Base-by-base conservation (phyloP, 257 asterid species). In the Nicotiana undulata region DNA sequence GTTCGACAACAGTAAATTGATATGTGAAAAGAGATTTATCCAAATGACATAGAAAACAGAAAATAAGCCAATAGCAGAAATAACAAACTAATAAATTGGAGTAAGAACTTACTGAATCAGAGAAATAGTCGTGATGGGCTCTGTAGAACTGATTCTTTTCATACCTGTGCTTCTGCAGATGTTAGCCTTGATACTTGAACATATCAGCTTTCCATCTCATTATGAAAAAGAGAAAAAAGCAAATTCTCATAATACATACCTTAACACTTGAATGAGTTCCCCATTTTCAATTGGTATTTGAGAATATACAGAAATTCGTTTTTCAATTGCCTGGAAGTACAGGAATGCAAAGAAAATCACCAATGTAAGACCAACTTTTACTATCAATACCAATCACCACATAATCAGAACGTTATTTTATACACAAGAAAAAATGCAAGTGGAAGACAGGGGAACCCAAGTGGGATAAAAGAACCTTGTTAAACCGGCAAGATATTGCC, bases 121-220 rank as follows among this genome's bases (percentile, higher is more conserved):
- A 87, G 87, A 94, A 94, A 87, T 89, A 94, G 87, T 94, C 97
- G 66, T 91, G 92, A 86, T 92, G 98, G 26, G 97, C 91, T 84
- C 88, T 88, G 88, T 94, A 94, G 70, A 87, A 88, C 89, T 94
- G 92, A 81, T 85, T 65, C 89, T 91, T 89, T 85, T 92, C 97
- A 85, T 94, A 94, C 95, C 97, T 94, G 97, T 89, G 91, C 92
- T 85, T 85, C 91, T 86, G 92, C 92, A 88, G 87, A 90, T 91
- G 93, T 92, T 91, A 92, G 98, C 92, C 85, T 88, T 70, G 84
- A 80, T 46, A 87, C 83, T 83, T 85, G 86, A 85, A 81, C 80
- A 82, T 79, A 84, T 60, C 76, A 83, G 84, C 59, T 46, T 77
- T 63, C 61, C 76, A 76, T 79, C 81, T 55, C 78, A 74, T 46